Evolutionary conservation across 192 early-diverging fungal species (phyloP).

Genomic region (Entophlyctis luteolus): DNA sequence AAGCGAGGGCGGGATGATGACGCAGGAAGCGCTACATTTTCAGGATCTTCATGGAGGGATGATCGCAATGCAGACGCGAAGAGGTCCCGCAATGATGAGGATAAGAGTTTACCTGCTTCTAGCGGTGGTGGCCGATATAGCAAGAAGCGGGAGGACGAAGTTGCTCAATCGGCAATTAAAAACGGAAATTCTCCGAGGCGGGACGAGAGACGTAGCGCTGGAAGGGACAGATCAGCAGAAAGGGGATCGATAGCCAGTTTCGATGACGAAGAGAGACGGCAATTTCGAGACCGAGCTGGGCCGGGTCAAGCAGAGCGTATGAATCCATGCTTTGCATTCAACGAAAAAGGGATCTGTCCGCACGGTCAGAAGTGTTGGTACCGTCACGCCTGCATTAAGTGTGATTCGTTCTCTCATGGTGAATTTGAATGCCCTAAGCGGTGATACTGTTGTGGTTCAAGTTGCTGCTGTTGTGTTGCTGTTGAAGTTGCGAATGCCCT

Average conservation of each 20-base stretch:
- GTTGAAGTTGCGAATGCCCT: too few relatives aligned
- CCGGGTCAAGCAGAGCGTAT: background rate
- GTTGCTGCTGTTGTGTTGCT: too few relatives aligned
- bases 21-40: background rate
- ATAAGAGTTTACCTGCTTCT: background rate
- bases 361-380: slow-evolving; percentile 19
- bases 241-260: background rate
- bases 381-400: slow-evolving; percentile 20
- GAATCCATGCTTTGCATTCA: slow-evolving; percentile 26
- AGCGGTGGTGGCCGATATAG: slow-evolving; percentile 17
- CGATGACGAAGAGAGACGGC: slow-evolving; percentile 17
- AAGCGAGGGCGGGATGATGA: background rate
- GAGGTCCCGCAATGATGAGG: slow-evolving; percentile 9
- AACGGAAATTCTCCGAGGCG: background rate
- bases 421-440: slow-evolving; percentile 23
- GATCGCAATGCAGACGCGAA: slow-evolving; percentile 7
- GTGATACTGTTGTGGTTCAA: background rate
- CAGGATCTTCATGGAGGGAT: background rate
- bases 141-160: slow-evolving; percentile 12
- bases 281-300: background rate
- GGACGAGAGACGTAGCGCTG: background rate
- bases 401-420: slow-evolving; percentile 15
- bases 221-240: slow-evolving; percentile 12
- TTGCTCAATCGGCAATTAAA: background rate
- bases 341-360: slow-evolving; percentile 3